phyloP scores from a whole-genome alignment of 106 monocot species.

The Amphibolis antarctica region DNA sequence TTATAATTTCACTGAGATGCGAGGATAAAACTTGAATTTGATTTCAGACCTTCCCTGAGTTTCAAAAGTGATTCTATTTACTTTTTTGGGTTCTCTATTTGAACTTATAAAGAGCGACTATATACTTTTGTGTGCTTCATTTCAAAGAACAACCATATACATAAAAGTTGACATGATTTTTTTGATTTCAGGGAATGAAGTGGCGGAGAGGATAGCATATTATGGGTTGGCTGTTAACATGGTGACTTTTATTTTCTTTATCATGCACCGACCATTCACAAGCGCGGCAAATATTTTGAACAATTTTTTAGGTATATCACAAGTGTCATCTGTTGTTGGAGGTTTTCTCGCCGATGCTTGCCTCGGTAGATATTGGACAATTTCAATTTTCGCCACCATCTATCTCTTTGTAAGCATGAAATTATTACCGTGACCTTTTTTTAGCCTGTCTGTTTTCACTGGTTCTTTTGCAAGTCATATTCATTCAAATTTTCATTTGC shows the following conservation, averaged over 20 bases:
- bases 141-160: no score
- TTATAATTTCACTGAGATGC: no score
- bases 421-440: background rate
- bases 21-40: no score
- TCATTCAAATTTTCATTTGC: no score
- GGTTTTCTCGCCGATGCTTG: constrained; percentile 92
- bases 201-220: constrained; percentile 96
- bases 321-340: constrained; percentile 78
- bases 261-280: constrained; percentile 78
- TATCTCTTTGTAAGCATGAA: constrained; percentile 57
- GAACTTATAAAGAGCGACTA: no score
- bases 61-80: no score
- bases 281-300: constrained; percentile 79
- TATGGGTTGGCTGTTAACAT: constrained; percentile 91
- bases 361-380: constrained; percentile 96
- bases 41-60: no score
- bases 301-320: constrained; percentile 86
- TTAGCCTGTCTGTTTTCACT: background rate
- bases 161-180: background rate
- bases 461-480: background rate
- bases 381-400: constrained; percentile 78
- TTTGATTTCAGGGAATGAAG: constrained; percentile 60
- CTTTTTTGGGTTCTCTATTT: no score
- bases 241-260: constrained; percentile 84
- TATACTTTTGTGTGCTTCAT: no score